Evolutionary conservation across 805 yeast genomes (phyloP), one percentile per base, ranked within the genome.

Genomic region (Brettanomyces custersianus): DNA sequence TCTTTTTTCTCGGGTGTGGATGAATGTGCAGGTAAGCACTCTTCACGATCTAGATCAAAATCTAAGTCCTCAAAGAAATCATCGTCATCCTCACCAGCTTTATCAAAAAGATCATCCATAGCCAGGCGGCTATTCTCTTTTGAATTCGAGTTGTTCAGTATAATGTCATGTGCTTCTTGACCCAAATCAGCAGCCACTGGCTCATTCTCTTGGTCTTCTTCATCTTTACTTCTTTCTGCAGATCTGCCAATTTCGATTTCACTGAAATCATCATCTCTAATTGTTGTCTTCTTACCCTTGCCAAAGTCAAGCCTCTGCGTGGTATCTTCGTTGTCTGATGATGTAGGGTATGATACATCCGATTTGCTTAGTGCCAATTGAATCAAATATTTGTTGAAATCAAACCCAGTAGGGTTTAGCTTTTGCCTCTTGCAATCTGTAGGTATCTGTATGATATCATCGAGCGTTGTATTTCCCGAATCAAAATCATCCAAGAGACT

Each of bases 121-220:
- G 24, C 33, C 11, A 29, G 32, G 20, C 21, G 17, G n/a, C 29
- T 32, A n/a, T 27, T 36, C 13, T 24, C 39, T 19, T 31, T 24
- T 25, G 28, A n/a, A 18, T 33, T 20, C 29, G 36, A 29, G 10
- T 34, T 27, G 3, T 40, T 29, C 6, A 33, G 35, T 13, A 25
- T 25, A 6, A 25, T 25, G n/a, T 25, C 28, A 17, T 13, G 17
- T 13, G 15, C n/a, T 20, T 27, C 28, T 10, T 26, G 22, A 15
- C 25, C 36, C 11, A 30, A 19, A 42, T 67, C 72, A 20, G 66
- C 37, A 18, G 55, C 62, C 21, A 51, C 15, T 15, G 29, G 23
- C 11, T 19, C 30, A 3, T 22, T 38, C 11, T 38, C 37, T 12
- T 40, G 45, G 3, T 39, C 33, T 12, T 43, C 47, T 2, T 24